Conservation (phyloP, 202 grass and related monocot species). For the Schoenoplectus triqueter region DNA sequence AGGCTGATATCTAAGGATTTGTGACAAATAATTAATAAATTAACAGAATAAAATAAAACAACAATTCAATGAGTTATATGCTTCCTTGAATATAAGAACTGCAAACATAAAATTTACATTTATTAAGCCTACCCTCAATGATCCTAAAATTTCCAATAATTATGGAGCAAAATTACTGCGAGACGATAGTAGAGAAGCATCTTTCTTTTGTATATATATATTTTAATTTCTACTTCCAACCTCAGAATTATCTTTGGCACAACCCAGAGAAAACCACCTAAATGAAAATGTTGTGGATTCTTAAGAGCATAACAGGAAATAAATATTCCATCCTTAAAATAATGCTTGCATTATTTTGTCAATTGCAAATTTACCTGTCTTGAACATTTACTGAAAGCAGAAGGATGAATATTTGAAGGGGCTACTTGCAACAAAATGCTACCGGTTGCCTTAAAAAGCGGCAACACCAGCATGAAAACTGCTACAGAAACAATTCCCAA, state of each 20-base stretch:
- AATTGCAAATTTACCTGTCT: slow-evolving; percentile 63
- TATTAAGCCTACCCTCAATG: too few species aligned
- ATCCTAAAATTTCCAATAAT: too few species aligned
- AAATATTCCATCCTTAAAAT: not conserved
- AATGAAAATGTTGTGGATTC: too few species aligned
- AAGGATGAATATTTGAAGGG: slow-evolving; percentile 73
- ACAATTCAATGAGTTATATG: not conserved
- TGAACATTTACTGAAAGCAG: slow-evolving; percentile 71
- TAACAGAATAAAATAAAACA: not conserved
- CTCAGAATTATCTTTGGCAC: not conserved
- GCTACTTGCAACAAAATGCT: slow-evolving; percentile 82
- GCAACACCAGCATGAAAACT: slow-evolving; percentile 90
- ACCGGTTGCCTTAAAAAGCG: slow-evolving; percentile 78
- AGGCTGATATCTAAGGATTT: slow-evolving; percentile 53
- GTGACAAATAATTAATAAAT: not conserved
- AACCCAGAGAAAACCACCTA: not conserved
- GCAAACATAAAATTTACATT: not conserved
- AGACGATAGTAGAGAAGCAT: too few species aligned
- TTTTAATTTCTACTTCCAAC: not conserved
- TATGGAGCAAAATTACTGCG: too few species aligned
- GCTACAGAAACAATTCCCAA: slow-evolving; percentile 85
- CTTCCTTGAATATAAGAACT: not conserved
- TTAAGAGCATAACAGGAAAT: not conserved
- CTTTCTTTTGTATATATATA: not conserved
- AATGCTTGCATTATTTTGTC: not conserved